Base-by-base conservation (phyloP, 306 rosid species). In the Cucumis cinereus region DNA sequence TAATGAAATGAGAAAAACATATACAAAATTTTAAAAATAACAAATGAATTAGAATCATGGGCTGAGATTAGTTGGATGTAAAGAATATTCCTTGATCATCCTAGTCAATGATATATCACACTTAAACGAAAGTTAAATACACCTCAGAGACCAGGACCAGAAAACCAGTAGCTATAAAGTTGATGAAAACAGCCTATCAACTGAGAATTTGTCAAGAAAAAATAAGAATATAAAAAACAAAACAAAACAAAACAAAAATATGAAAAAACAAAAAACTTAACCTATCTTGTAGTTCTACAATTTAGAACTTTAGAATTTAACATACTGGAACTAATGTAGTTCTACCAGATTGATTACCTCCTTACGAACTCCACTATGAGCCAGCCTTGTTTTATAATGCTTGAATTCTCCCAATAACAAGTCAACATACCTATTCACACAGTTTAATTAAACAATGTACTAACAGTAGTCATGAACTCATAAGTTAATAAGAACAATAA, bases 401-500 rank as follows among this genome's bases (percentile, higher is more conserved):
- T 95, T 95, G 83, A 95, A 95, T 83, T 95, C 99, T 61, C 99
- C 99, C 89, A 95, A 83, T 80, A 95, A 81, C 89, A 92, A 85
- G 84, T 95, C 99, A 78, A 95, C 97, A 59, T 95, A 92, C 87
- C 99, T 95, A 82, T 79, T 73, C 74, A 71, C 62, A 78, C 79
- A 84, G 82, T 69, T 57, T 80, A 83, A 85, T 82, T 87, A 81
- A 78, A 81, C 8, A 59, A 2, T 22, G 72, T 64, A 70, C 26
- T 41, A 64, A 80, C 59, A n/a, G 55, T 68, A 79, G 75, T 24
- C 38, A 38, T 23, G 57, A 49, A 47, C 62, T 13, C 20, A 33
- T 20, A 54, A 56, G 53, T 35, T 55, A 54, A 74, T 23, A 43
- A 40, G 52, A 67, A 38, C 22, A 26, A 15, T 8, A 26, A 16